Evolutionary conservation across 139 green algal species (phyloP), one percentile per base, ranked within the genome.

Genomic region (Volvox africanus): DNA sequence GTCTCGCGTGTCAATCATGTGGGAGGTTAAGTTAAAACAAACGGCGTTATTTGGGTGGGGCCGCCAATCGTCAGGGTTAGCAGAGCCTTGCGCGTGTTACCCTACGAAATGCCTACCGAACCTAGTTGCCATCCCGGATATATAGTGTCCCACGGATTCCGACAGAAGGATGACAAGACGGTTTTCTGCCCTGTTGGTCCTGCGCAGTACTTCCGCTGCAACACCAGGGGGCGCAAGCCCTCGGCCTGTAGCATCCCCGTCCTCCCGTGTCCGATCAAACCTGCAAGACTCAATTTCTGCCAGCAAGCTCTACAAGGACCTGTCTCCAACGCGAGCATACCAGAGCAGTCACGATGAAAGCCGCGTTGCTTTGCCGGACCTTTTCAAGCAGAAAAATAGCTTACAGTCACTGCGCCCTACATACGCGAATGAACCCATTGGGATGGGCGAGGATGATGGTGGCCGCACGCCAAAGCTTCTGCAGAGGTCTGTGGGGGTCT

Each of bases 271-370:
- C 0, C 61, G 76, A 14, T 19, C 87, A 24, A 91, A 86, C 76
- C 61, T 91, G 2, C 75, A 91, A 61, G 87, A 91, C 9, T 80
- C 61, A 24, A 67, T 91, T 35, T 83, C 68, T 22, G 76, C 87
- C 61, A 86, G 76, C 87, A 91, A 91, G 76, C 61, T 91, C 0
- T 91, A 91, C 76, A 86, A 78, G 35, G 87, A 91, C 33, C 32
- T 91, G 26, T 83, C 68, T 1, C 87, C 87, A 0, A 86, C 87
- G n/a, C 75, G 76, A 1, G 87, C 30, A 1, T 91, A 30, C 22
- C 75, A 85, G 18, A 80, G 18, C 61, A 79, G 61, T 32, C 55
- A 28, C 2, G 87, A 91, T 86, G 69, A 80, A 17, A 65, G 80
- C 35, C 75, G 79, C 2, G 85, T 88, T 3, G 55, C 65, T 17